Base-by-base conservation (phyloP, 2,329 filamentous ascomycete genomes). In the Hypomyces perniciosus region DNA sequence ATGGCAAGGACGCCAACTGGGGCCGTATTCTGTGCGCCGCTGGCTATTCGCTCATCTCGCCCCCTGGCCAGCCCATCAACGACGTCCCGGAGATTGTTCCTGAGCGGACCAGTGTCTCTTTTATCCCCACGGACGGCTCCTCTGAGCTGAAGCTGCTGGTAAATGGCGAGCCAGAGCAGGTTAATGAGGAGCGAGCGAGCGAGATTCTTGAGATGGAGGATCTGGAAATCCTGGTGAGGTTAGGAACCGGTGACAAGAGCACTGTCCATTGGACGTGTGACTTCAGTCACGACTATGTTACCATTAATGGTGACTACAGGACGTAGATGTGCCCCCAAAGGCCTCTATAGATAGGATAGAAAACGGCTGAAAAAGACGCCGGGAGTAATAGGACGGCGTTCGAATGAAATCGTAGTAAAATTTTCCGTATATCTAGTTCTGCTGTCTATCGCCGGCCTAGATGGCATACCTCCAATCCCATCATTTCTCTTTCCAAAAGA, bases 1-100 rank as follows among this genome's bases (percentile, higher is more conserved):
- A 99, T 69, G 93, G 93, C 57, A 90, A 90, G 67, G 93, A 99
- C 66, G 93, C 93, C 13, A 99, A 99, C 75, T 99, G 93, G 93
- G 93, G 93, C 33, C 90, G 93, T 49, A 95, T 99, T 56, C 79
- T 97, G 29, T 97, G 93, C 68, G 92, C 93, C 1, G 90, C 91
- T 4, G 93, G 93, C 3, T 97, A 97, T 66, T 76, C 82, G 10
- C 71, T 83, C 43, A 76, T 85, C 55, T 79, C 77, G 2, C 79
- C 81, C 57, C 81, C 79, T 0, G 80, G 78, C 2, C 68, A 75
- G 59, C 70, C 74, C n/a, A 66, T 73, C 37, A 79, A 76, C 52
- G 81, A 84, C 1, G 81, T 86, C 1, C 73, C 76, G 1, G 80
- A 82, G 42, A 80, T 93, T 47, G 71, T 80, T 0, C 85, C 86